phyloP scores from a whole-genome alignment of 495 filamentous ascomycete genomes.

The Talaromyces stipitatus region DNA sequence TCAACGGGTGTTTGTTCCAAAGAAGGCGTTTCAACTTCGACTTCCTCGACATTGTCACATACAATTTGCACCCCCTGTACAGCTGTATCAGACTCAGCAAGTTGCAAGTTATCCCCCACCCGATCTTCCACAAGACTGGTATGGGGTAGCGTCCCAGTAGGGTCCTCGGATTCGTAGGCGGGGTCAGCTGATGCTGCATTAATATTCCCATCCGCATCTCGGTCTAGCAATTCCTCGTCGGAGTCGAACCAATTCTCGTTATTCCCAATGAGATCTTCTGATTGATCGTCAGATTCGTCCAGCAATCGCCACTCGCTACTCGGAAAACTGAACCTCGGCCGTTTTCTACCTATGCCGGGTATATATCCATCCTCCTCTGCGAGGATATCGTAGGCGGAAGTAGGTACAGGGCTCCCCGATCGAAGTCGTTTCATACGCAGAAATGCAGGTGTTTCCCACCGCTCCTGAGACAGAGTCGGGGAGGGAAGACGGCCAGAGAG shows the following conservation, averaged over 20 bases:
- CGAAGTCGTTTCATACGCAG: conserved; percentile 56
- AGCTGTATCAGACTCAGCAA: conserved; percentile 3
- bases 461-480: neutral
- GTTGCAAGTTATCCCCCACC: conserved; percentile 17
- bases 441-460: conserved; percentile 71
- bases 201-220: neutral
- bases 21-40: neutral
- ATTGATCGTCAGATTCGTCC: conserved; percentile 58
- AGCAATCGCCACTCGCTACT: conserved; percentile 63
- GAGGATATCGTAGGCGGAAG: conserved; percentile 58
- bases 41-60: neutral
- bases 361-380: conserved; percentile 58
- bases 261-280: conserved; percentile 27
- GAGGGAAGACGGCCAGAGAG: neutral
- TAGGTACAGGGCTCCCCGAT: conserved; percentile 51
- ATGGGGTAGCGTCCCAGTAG: neutral
- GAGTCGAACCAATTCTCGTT: conserved; percentile 6
- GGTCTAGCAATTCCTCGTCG: neutral
- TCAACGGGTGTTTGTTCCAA: neutral
- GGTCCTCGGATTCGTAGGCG: neutral
- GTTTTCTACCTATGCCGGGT: conserved; percentile 60
- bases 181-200: neutral
- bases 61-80: conserved; percentile 6
- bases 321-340: conserved; percentile 60
- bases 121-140: conserved; percentile 5